Conservation (phyloP, 2,329 filamentous ascomycete species). For the Aureobasidium sp. region DNA sequence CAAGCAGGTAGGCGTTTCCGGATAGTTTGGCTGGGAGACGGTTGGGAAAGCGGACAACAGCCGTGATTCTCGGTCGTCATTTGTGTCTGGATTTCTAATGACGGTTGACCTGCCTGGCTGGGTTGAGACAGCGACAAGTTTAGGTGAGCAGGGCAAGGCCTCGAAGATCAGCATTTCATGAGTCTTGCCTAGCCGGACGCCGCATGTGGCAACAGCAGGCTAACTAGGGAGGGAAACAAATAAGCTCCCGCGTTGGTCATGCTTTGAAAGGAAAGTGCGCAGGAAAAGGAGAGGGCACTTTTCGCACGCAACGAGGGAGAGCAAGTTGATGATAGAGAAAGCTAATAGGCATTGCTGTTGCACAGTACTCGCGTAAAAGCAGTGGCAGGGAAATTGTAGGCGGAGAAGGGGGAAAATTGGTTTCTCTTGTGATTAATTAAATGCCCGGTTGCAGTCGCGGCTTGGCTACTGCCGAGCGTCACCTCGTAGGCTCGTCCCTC, state of each 20-base stretch:
- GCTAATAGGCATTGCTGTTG: too few relatives aligned
- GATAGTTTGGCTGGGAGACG: conserved; percentile 6
- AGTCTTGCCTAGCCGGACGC: conserved; percentile 5
- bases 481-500: background rate
- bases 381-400: background rate
- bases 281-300: background rate
- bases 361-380: background rate
- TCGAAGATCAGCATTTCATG: background rate
- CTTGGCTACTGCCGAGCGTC: background rate
- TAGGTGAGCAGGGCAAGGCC: background rate
- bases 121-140: background rate
- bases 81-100: conserved; percentile 5
- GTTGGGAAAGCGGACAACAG: background rate
- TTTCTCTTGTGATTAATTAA: background rate
- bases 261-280: background rate
- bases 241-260: conserved; percentile 6
- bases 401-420: conserved; percentile 5
- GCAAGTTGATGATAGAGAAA: background rate
- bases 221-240: background rate
- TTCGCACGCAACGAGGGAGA: background rate
- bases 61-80: background rate
- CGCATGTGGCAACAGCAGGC: conserved; percentile 9
- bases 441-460: background rate
- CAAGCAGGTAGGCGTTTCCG: background rate
- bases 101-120: background rate